These are phyloP conservation scores for Albugo candida DNA, from an alignment of 352 stramenopile genomes.

Conservation along the genomic window DNA sequence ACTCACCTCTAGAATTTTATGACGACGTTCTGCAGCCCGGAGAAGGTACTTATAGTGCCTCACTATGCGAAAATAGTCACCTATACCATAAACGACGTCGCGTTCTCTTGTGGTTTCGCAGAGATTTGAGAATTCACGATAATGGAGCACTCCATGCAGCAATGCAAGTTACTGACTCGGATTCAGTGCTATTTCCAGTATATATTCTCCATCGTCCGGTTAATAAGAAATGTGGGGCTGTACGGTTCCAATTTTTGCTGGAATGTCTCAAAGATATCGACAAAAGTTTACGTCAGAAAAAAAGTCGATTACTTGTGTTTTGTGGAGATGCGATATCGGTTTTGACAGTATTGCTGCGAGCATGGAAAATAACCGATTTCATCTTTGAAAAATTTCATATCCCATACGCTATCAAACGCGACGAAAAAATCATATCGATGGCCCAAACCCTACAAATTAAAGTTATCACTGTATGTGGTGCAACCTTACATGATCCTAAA, in stretches of 20 bases:
- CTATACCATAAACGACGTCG: constrained; percentile 1
- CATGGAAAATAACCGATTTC: constrained; percentile 45
- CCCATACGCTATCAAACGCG: constrained; percentile 21
- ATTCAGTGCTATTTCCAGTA: constrained; percentile 33
- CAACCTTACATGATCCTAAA: constrained; percentile 38
- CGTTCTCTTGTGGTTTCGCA: constrained; percentile 83
- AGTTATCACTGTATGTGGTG: constrained; percentile 17
- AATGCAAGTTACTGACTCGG: constrained; percentile 8
- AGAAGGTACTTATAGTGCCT: too few relatives aligned
- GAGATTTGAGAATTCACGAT: constrained; percentile 90
- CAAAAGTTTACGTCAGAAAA: constrained; percentile 10
- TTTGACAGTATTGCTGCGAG: constrained; percentile 20
- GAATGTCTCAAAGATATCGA: constrained; percentile 76
- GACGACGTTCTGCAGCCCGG: too few relatives aligned
- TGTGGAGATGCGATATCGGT: constrained; percentile 37
- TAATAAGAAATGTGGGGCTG: constrained; percentile 38
- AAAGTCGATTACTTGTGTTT: constrained; percentile 29
- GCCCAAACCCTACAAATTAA: constrained; percentile 15
- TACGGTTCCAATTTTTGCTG: constrained; percentile 83
- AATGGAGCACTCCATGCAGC: constrained; percentile 81
- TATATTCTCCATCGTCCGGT: constrained; percentile 75
- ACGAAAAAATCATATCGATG: constrained; percentile 21
- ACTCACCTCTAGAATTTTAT: too few relatives aligned
- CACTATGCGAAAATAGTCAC: too few relatives aligned
- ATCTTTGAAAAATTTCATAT: constrained; percentile 45